A percentile compares a stretch with the other conserved stretches of the same genome.
phyloP scores from a whole-genome alignment of 148 eudicot genomes.

The Oxyria digyna region DNA sequence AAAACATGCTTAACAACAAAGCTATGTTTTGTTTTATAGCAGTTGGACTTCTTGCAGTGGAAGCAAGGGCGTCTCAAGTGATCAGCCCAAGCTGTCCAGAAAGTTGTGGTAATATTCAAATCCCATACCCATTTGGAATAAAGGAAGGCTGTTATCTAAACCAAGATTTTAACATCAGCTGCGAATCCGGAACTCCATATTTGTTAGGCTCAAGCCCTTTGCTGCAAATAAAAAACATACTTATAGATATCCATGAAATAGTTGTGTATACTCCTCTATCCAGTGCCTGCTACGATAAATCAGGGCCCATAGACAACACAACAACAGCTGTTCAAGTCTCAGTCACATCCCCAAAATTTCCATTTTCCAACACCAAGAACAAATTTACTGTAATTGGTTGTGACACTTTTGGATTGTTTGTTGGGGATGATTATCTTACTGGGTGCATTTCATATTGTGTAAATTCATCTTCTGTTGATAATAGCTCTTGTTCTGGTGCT shows the following conservation, averaged over 20 bases:
- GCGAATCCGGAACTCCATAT: background rate
- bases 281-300: background rate
- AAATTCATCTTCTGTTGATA: background rate
- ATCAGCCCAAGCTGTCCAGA: constrained; percentile 8
- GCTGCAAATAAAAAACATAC: background rate
- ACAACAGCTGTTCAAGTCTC: background rate
- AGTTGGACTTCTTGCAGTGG: background rate
- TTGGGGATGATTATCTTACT: background rate
- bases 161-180: background rate
- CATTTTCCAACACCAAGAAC: constrained; percentile 2
- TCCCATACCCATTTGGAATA: constrained; percentile 19
- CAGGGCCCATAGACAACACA: background rate
- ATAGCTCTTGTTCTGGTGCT: constrained; percentile 14
- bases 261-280: background rate
- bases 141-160: constrained; percentile 5
- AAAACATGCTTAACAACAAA: background rate
- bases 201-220: background rate
- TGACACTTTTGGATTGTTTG: constrained; percentile 3
- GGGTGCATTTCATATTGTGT: constrained; percentile 17
- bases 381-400: constrained; percentile 14
- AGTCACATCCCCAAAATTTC: background rate
- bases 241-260: background rate
- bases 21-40: background rate
- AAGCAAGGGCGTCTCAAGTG: background rate
- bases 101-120: constrained; percentile 10